Conservation (phyloP, 2,329 filamentous ascomycete species). For the Aspergillus sp. region DNA sequence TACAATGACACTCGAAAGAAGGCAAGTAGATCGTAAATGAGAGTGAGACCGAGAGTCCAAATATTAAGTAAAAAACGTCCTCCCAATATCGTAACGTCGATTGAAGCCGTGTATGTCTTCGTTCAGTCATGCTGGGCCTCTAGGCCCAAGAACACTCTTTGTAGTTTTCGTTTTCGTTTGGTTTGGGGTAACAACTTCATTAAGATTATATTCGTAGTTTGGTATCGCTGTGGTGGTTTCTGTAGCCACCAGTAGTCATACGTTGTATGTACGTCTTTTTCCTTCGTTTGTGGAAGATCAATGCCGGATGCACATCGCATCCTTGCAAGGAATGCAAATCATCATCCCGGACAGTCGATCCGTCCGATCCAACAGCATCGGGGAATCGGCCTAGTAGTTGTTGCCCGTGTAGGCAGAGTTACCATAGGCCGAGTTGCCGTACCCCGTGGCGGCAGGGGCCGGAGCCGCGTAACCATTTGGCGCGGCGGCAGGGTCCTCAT, state of each 20-base stretch:
- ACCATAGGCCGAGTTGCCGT: background rate
- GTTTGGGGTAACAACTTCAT: background rate
- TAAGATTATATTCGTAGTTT: background rate
- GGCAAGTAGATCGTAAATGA: background rate
- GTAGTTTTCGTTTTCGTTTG: no score
- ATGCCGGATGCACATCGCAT: background rate
- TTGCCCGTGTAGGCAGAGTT: constrained; percentile 6
- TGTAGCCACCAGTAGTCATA: background rate
- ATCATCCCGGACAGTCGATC: background rate
- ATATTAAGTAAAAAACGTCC: no score
- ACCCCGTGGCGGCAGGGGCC: no score
- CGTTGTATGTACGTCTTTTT: background rate
- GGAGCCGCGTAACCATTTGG: background rate
- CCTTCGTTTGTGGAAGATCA: background rate
- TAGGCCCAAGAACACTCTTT: no score
- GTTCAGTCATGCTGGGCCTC: background rate
- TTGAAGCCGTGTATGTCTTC: background rate
- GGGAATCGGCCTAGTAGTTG: background rate
- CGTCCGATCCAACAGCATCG: no score
- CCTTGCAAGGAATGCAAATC: background rate
- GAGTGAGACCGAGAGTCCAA: background rate
- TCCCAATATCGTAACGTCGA: background rate
- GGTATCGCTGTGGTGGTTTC: background rate
- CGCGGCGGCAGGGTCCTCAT: background rate
- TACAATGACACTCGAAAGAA: background rate